Conservation (phyloP, 352 stramenopile genomes). For the Phytophthora constricta region DNA sequence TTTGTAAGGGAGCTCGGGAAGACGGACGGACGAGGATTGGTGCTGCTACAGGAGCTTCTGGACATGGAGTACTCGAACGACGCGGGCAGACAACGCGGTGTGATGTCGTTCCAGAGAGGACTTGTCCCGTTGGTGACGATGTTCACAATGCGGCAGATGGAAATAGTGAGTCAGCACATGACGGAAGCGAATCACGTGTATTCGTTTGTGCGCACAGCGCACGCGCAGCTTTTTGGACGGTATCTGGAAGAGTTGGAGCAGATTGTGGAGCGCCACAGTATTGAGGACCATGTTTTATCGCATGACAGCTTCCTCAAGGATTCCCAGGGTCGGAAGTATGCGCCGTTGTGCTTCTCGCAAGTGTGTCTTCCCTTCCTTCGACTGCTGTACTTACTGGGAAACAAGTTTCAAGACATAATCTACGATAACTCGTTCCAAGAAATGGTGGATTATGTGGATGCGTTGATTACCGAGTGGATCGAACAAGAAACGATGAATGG, state of each 20-base stretch:
- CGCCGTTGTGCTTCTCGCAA: conserved; percentile 49
- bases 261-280: conserved; percentile 37
- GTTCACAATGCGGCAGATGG: conserved; percentile 39
- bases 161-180: conserved; percentile 47
- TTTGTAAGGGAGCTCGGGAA: conserved; percentile 47
- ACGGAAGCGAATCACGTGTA: conserved; percentile 50
- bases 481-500: conserved; percentile 9
- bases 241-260: conserved; percentile 40
- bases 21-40: conserved; percentile 31
- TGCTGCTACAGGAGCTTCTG: conserved; percentile 37
- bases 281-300: conserved; percentile 32
- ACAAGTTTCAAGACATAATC: conserved; percentile 57
- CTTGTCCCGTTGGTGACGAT: conserved; percentile 43
- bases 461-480: conserved; percentile 38
- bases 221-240: conserved; percentile 36
- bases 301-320: conserved; percentile 38
- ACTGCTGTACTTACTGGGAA: conserved; percentile 47
- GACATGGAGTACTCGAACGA: conserved; percentile 38
- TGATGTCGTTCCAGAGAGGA: conserved; percentile 47
- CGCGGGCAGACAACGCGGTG: conserved; percentile 33
- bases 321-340: conserved; percentile 29
- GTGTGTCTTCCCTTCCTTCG: conserved; percentile 44
- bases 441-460: conserved; percentile 28
- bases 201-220: conserved; percentile 31
- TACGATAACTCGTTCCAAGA: conserved; percentile 43